phyloP scores from a whole-genome alignment of 1,284 basidiomycete genomes.

The Pseudozyma hubeiensis region DNA sequence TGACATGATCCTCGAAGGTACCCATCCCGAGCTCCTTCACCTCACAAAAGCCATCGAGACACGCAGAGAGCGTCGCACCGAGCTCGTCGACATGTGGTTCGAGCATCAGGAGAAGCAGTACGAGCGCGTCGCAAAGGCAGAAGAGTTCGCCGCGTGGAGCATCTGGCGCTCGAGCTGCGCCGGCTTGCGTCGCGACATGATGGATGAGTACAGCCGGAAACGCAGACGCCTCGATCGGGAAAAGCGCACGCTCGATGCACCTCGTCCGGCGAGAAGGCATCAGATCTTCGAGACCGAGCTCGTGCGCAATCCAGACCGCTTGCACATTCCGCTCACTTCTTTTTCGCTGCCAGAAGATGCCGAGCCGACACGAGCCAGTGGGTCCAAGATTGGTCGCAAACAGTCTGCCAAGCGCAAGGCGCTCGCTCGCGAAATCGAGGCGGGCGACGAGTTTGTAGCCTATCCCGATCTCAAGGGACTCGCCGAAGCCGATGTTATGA shows the following conservation, averaged over 20 bases:
- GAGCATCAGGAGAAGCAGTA: conserved; percentile 78
- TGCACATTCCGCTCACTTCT: conserved; percentile 29
- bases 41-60: conserved; percentile 73
- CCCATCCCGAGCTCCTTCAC: conserved; percentile 84
- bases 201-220: conserved; percentile 84
- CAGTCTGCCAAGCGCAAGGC: conserved; percentile 43
- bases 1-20: conserved; percentile 73
- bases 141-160: conserved; percentile 76
- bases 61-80: conserved; percentile 66
- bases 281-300: conserved; percentile 67
- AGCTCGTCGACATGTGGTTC: conserved; percentile 66
- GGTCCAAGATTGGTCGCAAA: conserved; percentile 24
- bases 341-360: conserved; percentile 7
- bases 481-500: conserved; percentile 60
- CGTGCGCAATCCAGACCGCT: conserved; percentile 56
- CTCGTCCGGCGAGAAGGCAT: conserved; percentile 72
- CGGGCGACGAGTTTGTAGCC: conserved; percentile 54
- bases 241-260: conserved; percentile 78
- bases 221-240: conserved; percentile 83
- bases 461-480: conserved; percentile 65
- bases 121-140: conserved; percentile 76
- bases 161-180: conserved; percentile 71
- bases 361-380: conserved; percentile 11
- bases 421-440: conserved; percentile 34
- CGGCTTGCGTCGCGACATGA: conserved; percentile 79